These are phyloP conservation scores for Beauveria bassiana DNA, from an alignment of 2,329 filamentous ascomycete genomes.

Conservation along the genomic window DNA sequence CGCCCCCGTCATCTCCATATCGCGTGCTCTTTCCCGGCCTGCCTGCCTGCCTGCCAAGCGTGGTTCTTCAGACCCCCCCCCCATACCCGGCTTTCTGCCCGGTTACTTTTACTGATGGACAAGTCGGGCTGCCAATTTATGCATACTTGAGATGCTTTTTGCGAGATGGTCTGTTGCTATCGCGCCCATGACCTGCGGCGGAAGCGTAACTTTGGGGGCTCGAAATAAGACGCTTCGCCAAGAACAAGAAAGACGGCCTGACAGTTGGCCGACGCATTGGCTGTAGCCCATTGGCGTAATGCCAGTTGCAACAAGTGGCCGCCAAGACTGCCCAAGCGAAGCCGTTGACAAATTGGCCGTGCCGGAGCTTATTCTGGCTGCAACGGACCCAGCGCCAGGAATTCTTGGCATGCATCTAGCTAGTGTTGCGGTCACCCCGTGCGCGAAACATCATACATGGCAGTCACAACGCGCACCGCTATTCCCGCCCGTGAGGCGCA, in stretches of 20 bases:
- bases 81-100: neutral
- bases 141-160: neutral
- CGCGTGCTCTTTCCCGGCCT: neutral
- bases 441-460: neutral
- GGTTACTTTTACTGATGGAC: neutral
- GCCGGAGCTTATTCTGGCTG: neutral
- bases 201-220: neutral
- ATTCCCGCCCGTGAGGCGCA: slow-evolving; percentile 1
- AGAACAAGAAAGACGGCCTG: neutral
- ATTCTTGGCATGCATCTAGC: slow-evolving; percentile 8
- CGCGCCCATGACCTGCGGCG: neutral
- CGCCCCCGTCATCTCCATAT: neutral
- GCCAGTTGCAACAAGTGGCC: neutral
- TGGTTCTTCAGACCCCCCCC: neutral
- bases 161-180: neutral
- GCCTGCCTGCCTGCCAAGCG: neutral
- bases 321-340: neutral
- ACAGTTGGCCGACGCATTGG: neutral
- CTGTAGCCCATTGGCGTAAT: neutral
- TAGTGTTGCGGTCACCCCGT: neutral
- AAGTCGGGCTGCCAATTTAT: neutral
- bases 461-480: neutral
- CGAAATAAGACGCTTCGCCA: neutral
- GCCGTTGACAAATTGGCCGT: neutral
- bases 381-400: neutral